Percentiles rank a stretch among this genome's conserved stretches.
Evolutionary conservation across 345 rosid genomes (phyloP).

Genomic region (Boechera retrofracta): DNA sequence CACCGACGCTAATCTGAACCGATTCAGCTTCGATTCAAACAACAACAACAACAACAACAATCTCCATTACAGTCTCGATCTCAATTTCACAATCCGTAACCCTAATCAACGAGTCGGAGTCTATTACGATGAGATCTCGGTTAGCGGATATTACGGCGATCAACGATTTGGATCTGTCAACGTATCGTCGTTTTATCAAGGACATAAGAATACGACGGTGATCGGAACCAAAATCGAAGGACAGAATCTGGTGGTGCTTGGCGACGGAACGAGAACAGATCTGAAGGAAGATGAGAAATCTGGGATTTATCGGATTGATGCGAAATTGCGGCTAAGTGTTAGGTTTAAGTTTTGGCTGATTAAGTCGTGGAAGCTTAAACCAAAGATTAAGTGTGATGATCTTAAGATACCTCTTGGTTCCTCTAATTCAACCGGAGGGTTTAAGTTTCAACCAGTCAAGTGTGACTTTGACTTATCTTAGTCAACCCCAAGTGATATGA

Average conservation of each 20-base stretch:
- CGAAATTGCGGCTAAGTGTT: conserved; percentile 55
- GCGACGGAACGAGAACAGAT: conserved; percentile 34
- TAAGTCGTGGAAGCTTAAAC: conserved; percentile 59
- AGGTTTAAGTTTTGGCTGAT: conserved; percentile 64
- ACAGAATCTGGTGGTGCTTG: conserved; percentile 42
- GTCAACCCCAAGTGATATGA: conserved; percentile 4
- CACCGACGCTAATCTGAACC: conserved; percentile 50
- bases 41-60: conserved; percentile 43
- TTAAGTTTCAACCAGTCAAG: conserved; percentile 36
- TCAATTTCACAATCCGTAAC: conserved; percentile 64
- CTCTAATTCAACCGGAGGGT: conserved; percentile 36
- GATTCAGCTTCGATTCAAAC: conserved; percentile 49
- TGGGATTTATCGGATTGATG: conserved; percentile 56
- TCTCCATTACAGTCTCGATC: conserved; percentile 52
- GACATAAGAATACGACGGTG: conserved; percentile 67
- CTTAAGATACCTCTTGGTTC: conserved; percentile 58
- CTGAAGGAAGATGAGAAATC: conserved; percentile 47
- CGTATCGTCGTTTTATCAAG: conserved; percentile 67
- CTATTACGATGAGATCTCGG: conserved; percentile 57
- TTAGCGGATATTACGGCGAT: conserved; percentile 49
- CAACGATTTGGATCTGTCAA: conserved; percentile 44
- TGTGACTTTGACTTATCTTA: conserved; percentile 53
- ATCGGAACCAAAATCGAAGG: conserved; percentile 52
- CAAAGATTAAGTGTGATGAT: conserved; percentile 56
- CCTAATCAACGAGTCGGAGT: conserved; percentile 65